Evolutionary conservation across 352 stramenopile genomes (phyloP).

Genomic region (Pythium chondricola): DNA sequence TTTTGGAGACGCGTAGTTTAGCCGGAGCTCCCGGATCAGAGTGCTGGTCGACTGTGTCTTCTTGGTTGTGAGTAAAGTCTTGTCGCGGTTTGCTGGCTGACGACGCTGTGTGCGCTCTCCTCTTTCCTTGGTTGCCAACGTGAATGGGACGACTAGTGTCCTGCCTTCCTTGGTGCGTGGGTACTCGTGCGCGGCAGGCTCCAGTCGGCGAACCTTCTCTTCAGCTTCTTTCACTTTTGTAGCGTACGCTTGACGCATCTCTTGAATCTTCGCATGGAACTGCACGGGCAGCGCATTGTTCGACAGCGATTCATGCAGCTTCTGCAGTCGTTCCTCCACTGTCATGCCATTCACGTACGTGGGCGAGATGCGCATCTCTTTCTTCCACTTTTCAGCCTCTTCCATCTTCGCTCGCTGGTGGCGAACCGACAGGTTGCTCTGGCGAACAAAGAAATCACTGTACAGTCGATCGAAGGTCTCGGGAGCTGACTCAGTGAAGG

Average conservation of each 20-base stretch:
- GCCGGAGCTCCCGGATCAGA: constrained; percentile 4
- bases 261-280: constrained; percentile 46
- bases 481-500: background rate
- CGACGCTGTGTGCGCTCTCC: background rate
- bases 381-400: constrained; percentile 36
- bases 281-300: constrained; percentile 37
- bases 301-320: constrained; percentile 32
- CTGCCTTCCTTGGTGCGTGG: constrained; percentile 27
- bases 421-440: constrained; percentile 33
- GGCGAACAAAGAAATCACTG: constrained; percentile 40
- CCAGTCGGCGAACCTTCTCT: constrained; percentile 24
- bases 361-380: constrained; percentile 28
- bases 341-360: constrained; percentile 46
- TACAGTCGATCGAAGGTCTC: constrained; percentile 45
- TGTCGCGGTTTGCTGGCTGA: no score
- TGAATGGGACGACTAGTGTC: constrained; percentile 44
- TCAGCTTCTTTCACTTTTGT: constrained; percentile 24
- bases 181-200: constrained; percentile 22
- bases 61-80: no score
- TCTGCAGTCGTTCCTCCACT: constrained; percentile 40
- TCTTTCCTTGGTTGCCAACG: constrained; percentile 32
- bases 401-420: constrained; percentile 32
- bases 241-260: constrained; percentile 34
- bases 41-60: background rate
- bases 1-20: background rate